Evolutionary conservation across 305 asterid genomes (phyloP).

Genomic region (Fraxinus floribunda): DNA sequence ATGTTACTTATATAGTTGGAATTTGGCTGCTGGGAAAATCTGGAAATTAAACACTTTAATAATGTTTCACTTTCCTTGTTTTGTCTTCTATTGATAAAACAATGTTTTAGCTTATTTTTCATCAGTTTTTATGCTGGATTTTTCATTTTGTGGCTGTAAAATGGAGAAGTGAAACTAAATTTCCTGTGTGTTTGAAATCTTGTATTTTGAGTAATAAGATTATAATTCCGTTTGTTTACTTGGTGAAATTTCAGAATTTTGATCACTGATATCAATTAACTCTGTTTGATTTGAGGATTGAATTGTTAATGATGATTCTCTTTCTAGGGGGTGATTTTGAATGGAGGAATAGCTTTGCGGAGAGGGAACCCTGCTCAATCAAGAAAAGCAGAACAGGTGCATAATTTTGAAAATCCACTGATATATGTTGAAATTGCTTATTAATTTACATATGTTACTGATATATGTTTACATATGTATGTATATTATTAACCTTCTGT

Average conservation of each 20-base stretch:
- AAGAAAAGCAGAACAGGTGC: constrained; percentile 85
- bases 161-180: background rate
- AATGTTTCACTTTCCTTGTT: constrained; percentile 27
- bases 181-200: background rate
- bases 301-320: constrained; percentile 22
- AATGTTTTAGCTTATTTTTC: background rate
- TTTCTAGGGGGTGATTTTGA: constrained; percentile 64
- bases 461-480: background rate
- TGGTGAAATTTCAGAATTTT: background rate
- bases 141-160: background rate
- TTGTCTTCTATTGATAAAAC: constrained; percentile 26
- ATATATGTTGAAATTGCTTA: background rate
- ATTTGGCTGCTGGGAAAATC: constrained; percentile 31
- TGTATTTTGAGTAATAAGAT: background rate
- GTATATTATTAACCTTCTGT: background rate
- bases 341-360: constrained; percentile 81
- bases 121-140: constrained; percentile 12
- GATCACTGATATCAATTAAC: background rate
- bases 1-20: constrained; percentile 12
- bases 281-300: constrained; percentile 20
- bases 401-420: background rate
- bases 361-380: constrained; percentile 69
- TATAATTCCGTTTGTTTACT: background rate
- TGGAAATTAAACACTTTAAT: constrained; percentile 11
- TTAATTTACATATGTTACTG: background rate